Evolutionary conservation across 257 asterid genomes (phyloP).

Genomic region (Apocynum venetum): DNA sequence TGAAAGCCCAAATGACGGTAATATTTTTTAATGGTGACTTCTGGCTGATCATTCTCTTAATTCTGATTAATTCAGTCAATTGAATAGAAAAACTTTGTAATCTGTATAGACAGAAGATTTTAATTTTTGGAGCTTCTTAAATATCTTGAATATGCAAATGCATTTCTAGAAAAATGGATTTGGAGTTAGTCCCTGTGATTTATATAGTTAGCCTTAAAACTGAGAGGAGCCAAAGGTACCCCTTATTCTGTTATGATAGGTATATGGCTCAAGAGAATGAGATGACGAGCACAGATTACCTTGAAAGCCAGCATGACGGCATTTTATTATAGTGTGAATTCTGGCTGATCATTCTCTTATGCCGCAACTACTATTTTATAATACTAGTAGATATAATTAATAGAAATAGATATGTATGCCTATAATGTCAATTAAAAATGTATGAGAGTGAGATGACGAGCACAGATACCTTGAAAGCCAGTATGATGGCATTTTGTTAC

Average conservation of each 20-base stretch:
- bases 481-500: constrained; percentile 3
- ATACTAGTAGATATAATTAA: neutral
- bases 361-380: neutral
- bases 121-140: neutral
- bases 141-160: neutral
- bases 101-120: neutral
- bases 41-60: constrained; percentile 14
- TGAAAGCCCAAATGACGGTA: constrained; percentile 16
- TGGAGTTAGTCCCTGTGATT: neutral
- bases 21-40: constrained; percentile 11
- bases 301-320: constrained; percentile 11
- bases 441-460: constrained; percentile 7
- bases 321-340: constrained; percentile 4
- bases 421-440: too few relatives aligned
- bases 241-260: neutral
- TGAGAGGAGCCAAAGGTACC: neutral
- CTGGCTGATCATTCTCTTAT: constrained; percentile 2
- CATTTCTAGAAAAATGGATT: neutral
- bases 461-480: constrained; percentile 8
- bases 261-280: constrained; percentile 7
- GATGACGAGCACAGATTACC: constrained; percentile 2
- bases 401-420: too few relatives aligned
- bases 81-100: neutral
- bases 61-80: neutral
- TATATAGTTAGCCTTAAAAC: neutral